Evolutionary conservation across 495 filamentous ascomycete genomes (phyloP), one percentile per base, ranked within the genome.

Genomic region (Trichoderma virens): DNA sequence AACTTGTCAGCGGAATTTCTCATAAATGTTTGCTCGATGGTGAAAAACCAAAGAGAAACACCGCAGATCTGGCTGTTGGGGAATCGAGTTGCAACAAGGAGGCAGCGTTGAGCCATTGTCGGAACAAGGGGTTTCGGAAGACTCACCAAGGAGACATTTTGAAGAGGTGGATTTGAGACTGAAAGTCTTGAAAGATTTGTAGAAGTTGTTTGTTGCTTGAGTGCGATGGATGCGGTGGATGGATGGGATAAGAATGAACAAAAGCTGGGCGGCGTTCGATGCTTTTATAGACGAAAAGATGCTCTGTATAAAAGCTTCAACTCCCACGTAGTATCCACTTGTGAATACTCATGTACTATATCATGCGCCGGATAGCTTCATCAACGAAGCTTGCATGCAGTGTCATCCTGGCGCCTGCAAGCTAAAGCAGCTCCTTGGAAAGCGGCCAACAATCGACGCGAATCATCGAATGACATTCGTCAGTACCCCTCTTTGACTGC

Each of bases 91-190:
- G n/a, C 34, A 13, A 35, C 6, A 35, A 35, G 34, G 34, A 35
- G 13, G 34, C 34, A 35, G 34, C n/a, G 34, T 35, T 35, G 34
- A 35, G 2, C 34, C 6, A 35, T 13, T 35, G 34, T 45, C 0
- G 41, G 14, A 13, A 45, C 8, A 7, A 14, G 9, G n/a, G 11
- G 11, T 16, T 18, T 20, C 14, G 41, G 1, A 20, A 45, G 16
- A 56, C 51, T 14, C 16, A 56, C 51, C 51, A 56, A 13, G 51
- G 51, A 56, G 23, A 28, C 51, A 56, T 56, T 56, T 56, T 56
- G 51, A 56, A 47, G 43, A 28, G 9, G n/a, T 45, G n/a, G 41
- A 14, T 45, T 45, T 28, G 25, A 25, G 43, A 56, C 51, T 56
- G 27, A 30, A 56, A 56, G 51, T 56, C 51, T 8, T 28, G 1